Evolutionary conservation across 2,329 filamentous ascomycete species (phyloP).

Genomic region (Microdochium paspali): DNA sequence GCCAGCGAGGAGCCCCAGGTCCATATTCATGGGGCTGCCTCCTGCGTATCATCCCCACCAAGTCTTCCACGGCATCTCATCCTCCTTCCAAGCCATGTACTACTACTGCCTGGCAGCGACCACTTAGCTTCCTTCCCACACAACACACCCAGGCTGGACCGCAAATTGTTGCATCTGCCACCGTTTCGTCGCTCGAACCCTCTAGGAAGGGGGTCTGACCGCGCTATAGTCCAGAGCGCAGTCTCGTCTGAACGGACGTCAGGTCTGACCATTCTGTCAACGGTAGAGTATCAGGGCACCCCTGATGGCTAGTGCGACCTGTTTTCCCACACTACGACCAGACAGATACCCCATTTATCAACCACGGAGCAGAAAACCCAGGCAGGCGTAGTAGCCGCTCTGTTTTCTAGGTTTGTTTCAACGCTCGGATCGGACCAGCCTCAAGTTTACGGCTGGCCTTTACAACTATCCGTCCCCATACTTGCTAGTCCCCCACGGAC

Average conservation of each 20-base stretch:
- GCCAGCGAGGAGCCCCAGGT: background rate
- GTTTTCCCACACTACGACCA: background rate
- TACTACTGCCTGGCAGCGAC: background rate
- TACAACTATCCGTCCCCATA: background rate
- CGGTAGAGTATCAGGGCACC: background rate
- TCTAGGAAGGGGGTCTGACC: background rate
- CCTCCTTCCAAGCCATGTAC: background rate
- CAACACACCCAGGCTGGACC: background rate
- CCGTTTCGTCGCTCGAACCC: background rate
- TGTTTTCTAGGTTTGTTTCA: background rate
- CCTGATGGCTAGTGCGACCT: background rate
- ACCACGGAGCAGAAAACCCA: background rate
- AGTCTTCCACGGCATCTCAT: background rate
- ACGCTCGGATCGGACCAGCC: background rate
- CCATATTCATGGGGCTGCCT: constrained; percentile 7
- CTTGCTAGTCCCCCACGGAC: background rate
- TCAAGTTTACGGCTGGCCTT: background rate
- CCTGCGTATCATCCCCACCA: constrained; percentile 1
- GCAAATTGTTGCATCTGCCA: background rate
- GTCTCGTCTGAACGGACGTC: background rate
- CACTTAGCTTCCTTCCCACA: background rate
- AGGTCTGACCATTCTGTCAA: background rate
- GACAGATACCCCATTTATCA: background rate
- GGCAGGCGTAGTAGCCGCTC: background rate
- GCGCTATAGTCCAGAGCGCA: background rate